Base-by-base conservation (phyloP, 345 rosid species). In the Salix caprea region DNA sequence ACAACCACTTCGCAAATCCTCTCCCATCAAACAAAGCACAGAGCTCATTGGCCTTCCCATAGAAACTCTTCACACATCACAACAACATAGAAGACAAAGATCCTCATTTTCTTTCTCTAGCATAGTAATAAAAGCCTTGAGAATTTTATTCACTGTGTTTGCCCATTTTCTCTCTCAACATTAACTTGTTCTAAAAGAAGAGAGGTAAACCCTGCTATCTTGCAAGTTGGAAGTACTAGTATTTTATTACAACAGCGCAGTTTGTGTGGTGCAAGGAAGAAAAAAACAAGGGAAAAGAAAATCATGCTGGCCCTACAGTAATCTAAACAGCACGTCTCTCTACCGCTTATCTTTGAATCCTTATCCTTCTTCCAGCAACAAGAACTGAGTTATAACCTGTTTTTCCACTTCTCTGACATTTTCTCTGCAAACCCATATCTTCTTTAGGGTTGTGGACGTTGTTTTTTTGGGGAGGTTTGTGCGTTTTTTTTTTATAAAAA, bases 341-440 rank as follows among this genome's bases (percentile, higher is more conserved):
- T 68, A 81, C 90, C 90, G 90, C 88, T 82, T 69, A 88, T 84
- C 82, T 69, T 52, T 71, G 67, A 52, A 71, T 79, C 92, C 97
- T 91, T 91, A 91, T 88, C 92, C 82, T 7, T 37, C 34, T 21
- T 18, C 4, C 23, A 42, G 12, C 21, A 26, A 16, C 24, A 3
- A 34, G 52, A 28, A 5, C 13, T 0, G 16, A 30, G 9, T 56
- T 5, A n/a, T 24, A 40, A 67, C n/a, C 44, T 56, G 3, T 68
- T 64, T 40, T 39, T 14, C 23, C 42, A 21, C 1, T 10, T 34
- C 36, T 26, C 42, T 50, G 24, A 7, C 34, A 19, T 30, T 26
- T 6, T 44, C 37, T 66, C 72, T 32, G 21, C 69, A 40, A 23
- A 3, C 64, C 62, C 72, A 28, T 60, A 32, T 32, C 48, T 76